These are phyloP conservation scores for Aureobasidium sp. DNA, from an alignment of 2,329 filamentous ascomycete species.

Conservation along the genomic window DNA sequence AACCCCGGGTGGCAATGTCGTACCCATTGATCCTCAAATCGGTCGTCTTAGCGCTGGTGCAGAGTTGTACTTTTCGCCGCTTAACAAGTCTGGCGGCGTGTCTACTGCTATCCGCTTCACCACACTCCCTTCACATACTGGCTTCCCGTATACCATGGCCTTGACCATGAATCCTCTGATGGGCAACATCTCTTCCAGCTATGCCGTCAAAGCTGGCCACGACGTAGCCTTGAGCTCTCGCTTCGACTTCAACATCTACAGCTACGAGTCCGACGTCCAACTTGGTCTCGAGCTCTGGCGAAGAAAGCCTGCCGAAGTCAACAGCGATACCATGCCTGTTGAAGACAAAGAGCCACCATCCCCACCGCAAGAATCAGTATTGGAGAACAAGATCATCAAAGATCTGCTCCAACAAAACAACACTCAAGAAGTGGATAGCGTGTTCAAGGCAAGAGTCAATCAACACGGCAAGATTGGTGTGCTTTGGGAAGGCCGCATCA, in stretches of 20 bases:
- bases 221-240: conserved; percentile 79
- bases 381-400: not conserved
- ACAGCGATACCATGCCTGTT: not conserved
- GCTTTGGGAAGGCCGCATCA: conserved; percentile 86
- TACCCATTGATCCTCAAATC: conserved; percentile 51
- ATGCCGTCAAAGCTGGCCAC: conserved; percentile 78
- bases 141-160: conserved; percentile 88
- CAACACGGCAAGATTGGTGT: conserved; percentile 80
- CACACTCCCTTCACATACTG: conserved; percentile 69
- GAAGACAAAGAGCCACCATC: not conserved
- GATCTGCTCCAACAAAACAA: not conserved
- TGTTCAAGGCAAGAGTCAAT: conserved; percentile 82
- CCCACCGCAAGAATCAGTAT: not conserved
- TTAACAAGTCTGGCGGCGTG: conserved; percentile 90
- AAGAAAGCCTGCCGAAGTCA: conserved; percentile 25
- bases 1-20: not conserved
- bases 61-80: conserved; percentile 88
- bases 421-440: conserved; percentile 60
- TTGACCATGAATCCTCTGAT: conserved; percentile 90
- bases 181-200: conserved; percentile 84
- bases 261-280: conserved; percentile 90
- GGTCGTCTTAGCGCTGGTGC: conserved; percentile 85
- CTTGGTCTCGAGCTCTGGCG: conserved; percentile 92
- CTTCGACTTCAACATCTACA: conserved; percentile 97
- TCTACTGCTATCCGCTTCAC: conserved; percentile 84